Base-by-base conservation (phyloP, 371 early-diverging fungal genomes). In the Mortierella sp. region DNA sequence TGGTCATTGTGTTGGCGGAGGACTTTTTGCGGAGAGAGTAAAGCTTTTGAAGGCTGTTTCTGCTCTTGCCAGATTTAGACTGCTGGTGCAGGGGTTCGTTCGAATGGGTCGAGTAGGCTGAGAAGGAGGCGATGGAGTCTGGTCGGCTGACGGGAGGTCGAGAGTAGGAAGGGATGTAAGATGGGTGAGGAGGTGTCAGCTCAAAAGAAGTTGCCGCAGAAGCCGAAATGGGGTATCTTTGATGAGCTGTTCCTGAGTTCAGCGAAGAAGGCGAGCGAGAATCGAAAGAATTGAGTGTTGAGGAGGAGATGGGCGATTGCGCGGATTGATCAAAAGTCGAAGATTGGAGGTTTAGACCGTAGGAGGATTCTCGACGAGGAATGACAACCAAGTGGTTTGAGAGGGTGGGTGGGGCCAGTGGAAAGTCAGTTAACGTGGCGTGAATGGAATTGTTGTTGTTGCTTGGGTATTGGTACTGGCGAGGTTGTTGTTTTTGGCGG, bases 81-180 rank as follows among this genome's bases (percentile, higher is more conserved):
- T 31, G 78, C n/a, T 44, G 78, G 16, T 72, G 46, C 46, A 78
- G 26, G 31, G 78, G 78, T 6, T 78, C 78, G 73, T 73, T 72
- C 53, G 78, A 78, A 19, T 48, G 53, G 3, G 73, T 73, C n/a
- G 78, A 78, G 40, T 53, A 59, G n/a, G 34, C 53, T 14, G 73
- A 78, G 31, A 69, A 40, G 28, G 75, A 75, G 40, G 3, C 43
- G 13, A 78, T 44, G 3, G 78, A 78, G 43, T 50, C 67, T 40
- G 73, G 78, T 40, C 78, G 72, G 26, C 70, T 28, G 19, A 37
- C 6, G 24, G 73, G 24, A 5, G 54, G 48, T 44, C 48, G 72
- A 28, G 55, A 74, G 16, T 28, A 28, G 9, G 67, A 44, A 13
- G 43, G 74, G 19, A 43, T 26, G 11, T 40, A 44, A 14, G 61